phyloP scores from a whole-genome alignment of 768 basidiomycete genomes.

The Mycena amicta region DNA sequence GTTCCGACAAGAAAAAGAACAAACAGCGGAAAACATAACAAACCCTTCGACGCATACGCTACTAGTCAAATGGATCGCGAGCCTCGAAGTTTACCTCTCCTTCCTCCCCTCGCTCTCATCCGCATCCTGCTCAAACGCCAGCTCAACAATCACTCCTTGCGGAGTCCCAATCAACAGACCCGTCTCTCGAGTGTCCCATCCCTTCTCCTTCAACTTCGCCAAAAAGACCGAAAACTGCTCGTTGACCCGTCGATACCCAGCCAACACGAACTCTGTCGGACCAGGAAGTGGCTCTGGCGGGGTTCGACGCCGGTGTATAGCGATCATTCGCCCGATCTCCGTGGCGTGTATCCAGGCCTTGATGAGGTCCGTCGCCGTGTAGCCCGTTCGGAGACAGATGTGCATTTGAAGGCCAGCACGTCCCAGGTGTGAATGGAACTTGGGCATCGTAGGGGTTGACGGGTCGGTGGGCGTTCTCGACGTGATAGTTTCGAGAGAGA shows the following conservation, averaged over 20 bases:
- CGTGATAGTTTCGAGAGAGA: slow-evolving; percentile 19
- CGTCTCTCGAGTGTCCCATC: slow-evolving; percentile 43
- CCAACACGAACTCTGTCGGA: slow-evolving; percentile 21
- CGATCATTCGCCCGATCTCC: slow-evolving; percentile 34
- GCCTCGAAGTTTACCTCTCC: too few species aligned
- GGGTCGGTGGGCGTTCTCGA: slow-evolving; percentile 11
- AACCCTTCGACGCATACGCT: too few species aligned
- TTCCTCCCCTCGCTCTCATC: too few species aligned
- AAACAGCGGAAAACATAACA: too few species aligned
- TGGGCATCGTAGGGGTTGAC: slow-evolving; percentile 22
- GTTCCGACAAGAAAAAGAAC: too few species aligned
- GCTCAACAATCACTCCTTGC: slow-evolving; percentile 19
- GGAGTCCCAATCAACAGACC: slow-evolving; percentile 30
- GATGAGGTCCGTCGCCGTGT: slow-evolving; percentile 49
- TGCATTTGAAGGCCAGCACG: slow-evolving; percentile 27
- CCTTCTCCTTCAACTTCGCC: slow-evolving; percentile 28
- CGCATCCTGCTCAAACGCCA: background rate
- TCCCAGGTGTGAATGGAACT: background rate
- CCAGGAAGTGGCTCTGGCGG: slow-evolving; percentile 1
- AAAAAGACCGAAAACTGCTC: slow-evolving; percentile 30
- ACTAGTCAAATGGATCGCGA: too few species aligned
- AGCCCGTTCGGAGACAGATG: slow-evolving; percentile 55
- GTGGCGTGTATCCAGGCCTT: slow-evolving; percentile 57
- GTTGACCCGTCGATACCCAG: slow-evolving; percentile 20
- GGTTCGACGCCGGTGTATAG: slow-evolving; percentile 15